These are phyloP conservation scores for Berberis thunbergii DNA, from an alignment of 164 flowering plant genomes.

Conservation along the genomic window DNA sequence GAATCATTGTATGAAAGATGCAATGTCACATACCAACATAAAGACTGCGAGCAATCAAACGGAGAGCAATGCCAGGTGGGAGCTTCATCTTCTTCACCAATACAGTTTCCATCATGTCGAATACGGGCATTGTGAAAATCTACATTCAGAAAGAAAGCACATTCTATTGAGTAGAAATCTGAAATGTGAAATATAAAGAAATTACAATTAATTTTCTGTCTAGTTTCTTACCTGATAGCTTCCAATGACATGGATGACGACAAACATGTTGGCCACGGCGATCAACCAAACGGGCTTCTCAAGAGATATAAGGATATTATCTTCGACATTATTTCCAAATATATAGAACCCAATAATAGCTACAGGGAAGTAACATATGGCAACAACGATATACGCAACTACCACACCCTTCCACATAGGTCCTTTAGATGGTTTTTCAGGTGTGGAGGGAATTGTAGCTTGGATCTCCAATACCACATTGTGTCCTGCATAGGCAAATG, in stretches of 20 bases:
- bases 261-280: not conserved
- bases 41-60: not conserved
- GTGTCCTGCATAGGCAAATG: not conserved
- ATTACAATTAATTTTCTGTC: not conserved
- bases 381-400: not conserved
- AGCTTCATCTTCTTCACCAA: not conserved
- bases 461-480: slow-evolving; percentile 1
- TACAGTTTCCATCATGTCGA: not conserved
- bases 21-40: not conserved
- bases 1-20: not conserved
- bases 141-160: not conserved
- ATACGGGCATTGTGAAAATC: not conserved
- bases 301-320: not conserved
- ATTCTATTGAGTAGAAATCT: not conserved
- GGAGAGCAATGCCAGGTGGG: not conserved
- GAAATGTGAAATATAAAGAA: not conserved
- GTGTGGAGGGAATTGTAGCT: not conserved
- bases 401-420: not conserved
- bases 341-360: not conserved
- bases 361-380: not conserved
- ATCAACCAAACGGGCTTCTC: not conserved
- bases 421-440: not conserved
- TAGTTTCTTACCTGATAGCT: not conserved
- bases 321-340: not conserved
- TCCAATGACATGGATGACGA: not conserved